These are phyloP conservation scores for Cynara cardunculus DNA, from an alignment of 129 eudicot genomes.

Conservation along the genomic window DNA sequence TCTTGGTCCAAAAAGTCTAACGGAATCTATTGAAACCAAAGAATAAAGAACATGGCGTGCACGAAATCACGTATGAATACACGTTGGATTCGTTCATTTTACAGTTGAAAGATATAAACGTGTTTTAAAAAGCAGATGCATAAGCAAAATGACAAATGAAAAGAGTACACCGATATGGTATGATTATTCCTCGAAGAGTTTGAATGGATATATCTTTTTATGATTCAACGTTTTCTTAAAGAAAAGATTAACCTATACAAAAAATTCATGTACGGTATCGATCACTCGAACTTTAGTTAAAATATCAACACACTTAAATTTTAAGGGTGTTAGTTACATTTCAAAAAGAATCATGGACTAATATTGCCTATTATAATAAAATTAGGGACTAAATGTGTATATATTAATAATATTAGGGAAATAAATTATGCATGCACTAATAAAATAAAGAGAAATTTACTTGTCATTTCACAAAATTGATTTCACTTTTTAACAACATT, in stretches of 20 bases:
- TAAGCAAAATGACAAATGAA: neutral
- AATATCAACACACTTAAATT: neutral
- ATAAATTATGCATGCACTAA: neutral
- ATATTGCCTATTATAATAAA: neutral
- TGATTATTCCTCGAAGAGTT: neutral
- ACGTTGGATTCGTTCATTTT: neutral
- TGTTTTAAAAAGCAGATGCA: neutral
- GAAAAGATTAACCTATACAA: neutral
- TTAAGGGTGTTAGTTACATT: neutral
- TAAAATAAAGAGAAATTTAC: too few relatives aligned
- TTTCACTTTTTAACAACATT: too few relatives aligned
- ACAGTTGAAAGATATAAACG: neutral
- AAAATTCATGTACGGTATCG: neutral
- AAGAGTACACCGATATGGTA: neutral
- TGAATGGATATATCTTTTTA: neutral
- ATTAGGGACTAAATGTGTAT: neutral
- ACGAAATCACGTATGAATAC: neutral
- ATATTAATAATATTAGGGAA: neutral
- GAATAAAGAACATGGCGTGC: neutral
- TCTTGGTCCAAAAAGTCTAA: slow-evolving; percentile 11
- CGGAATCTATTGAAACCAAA: neutral
- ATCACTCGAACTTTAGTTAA: neutral
- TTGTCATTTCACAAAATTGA: too few relatives aligned
- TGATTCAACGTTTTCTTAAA: neutral
- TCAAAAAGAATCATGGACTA: neutral